phyloP scores from a whole-genome alignment of 371 early-diverging fungal genomes.

The Mucor mucedo region DNA sequence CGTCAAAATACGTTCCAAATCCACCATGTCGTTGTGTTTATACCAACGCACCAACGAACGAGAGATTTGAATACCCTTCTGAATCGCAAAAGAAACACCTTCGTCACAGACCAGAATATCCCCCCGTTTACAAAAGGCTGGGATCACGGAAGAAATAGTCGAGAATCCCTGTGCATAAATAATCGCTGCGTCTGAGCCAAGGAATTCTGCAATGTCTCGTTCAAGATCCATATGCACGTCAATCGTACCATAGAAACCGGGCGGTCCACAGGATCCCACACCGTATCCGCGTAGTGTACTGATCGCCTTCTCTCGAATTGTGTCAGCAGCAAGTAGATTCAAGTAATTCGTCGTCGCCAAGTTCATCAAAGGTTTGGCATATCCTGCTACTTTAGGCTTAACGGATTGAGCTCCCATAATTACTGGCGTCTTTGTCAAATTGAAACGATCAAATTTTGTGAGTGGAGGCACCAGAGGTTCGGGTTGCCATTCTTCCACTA shows the following conservation, averaged over 20 bases:
- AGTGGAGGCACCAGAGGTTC: slow-evolving; percentile 91
- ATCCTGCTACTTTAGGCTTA: slow-evolving; percentile 58
- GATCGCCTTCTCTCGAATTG: slow-evolving; percentile 85
- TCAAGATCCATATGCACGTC: slow-evolving; percentile 99
- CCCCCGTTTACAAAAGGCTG: slow-evolving; percentile 97
- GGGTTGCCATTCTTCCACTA: slow-evolving; percentile 96
- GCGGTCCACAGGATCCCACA: slow-evolving; percentile 99
- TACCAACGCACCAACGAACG: slow-evolving; percentile 88
- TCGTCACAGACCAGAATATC: slow-evolving; percentile 97
- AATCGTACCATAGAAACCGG: slow-evolving; percentile 99
- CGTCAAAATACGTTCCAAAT: slow-evolving; percentile 87
- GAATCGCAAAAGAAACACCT: slow-evolving; percentile 85
- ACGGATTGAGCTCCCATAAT: slow-evolving; percentile 72
- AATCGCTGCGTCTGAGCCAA: slow-evolving; percentile 93
- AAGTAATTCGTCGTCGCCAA: slow-evolving; percentile 89
- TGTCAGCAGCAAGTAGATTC: slow-evolving; percentile 77
- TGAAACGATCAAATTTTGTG: slow-evolving; percentile 72
- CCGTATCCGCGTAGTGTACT: slow-evolving; percentile 95
- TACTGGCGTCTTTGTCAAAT: slow-evolving; percentile 80
- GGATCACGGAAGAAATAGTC: slow-evolving; percentile 93
- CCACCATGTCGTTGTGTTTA: slow-evolving; percentile 95
- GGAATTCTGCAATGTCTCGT: slow-evolving; percentile 83
- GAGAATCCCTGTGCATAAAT: slow-evolving; percentile 98
- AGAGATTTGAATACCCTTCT: slow-evolving; percentile 92
- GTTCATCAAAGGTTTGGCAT: slow-evolving; percentile 75